phyloP scores from a whole-genome alignment of 495 filamentous ascomycete species.

The Aspergillus nanangensis region DNA sequence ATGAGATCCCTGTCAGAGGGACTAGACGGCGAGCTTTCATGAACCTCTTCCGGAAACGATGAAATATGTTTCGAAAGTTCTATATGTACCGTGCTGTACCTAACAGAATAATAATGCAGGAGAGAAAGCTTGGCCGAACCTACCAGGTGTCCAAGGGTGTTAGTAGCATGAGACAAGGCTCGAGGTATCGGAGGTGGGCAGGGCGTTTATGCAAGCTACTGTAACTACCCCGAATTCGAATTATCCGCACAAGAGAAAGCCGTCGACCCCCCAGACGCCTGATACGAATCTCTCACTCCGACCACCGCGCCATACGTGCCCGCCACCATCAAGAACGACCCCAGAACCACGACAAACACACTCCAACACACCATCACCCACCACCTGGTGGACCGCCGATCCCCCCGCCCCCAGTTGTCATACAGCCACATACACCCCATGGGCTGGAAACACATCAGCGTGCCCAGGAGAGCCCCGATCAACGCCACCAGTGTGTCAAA shows the following conservation, averaged over 20 bases:
- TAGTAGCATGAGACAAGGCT: not conserved
- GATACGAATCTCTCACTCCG: slow-evolving; percentile 49
- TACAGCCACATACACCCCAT: slow-evolving; percentile 45
- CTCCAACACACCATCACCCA: slow-evolving; percentile 26
- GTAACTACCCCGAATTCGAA: slow-evolving; percentile 26
- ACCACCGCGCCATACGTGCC: slow-evolving; percentile 56
- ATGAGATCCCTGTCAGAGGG: slow-evolving; percentile 1
- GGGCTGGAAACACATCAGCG: slow-evolving; percentile 38
- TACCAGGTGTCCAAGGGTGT: not conserved
- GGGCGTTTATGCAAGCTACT: too few relatives aligned
- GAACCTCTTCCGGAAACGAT: slow-evolving; percentile 1
- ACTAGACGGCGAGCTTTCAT: slow-evolving; percentile 1
- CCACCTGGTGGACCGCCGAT: slow-evolving; percentile 30
- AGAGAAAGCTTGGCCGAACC: slow-evolving; percentile 1
- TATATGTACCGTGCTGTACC: not conserved
- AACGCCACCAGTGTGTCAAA: slow-evolving; percentile 60
- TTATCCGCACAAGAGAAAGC: slow-evolving; percentile 35
- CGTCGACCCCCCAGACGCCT: slow-evolving; percentile 17
- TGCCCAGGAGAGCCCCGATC: slow-evolving; percentile 55
- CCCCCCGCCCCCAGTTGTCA: slow-evolving; percentile 43
- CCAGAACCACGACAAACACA: slow-evolving; percentile 22
- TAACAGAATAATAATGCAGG: not conserved
- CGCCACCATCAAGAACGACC: slow-evolving; percentile 48
- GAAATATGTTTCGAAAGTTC: not conserved
- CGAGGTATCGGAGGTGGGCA: too few relatives aligned